A percentile compares a stretch with the other conserved stretches of the same genome.
Evolutionary conservation across 768 basidiomycete genomes (phyloP).

Genomic region (Agrocybe praecox): DNA sequence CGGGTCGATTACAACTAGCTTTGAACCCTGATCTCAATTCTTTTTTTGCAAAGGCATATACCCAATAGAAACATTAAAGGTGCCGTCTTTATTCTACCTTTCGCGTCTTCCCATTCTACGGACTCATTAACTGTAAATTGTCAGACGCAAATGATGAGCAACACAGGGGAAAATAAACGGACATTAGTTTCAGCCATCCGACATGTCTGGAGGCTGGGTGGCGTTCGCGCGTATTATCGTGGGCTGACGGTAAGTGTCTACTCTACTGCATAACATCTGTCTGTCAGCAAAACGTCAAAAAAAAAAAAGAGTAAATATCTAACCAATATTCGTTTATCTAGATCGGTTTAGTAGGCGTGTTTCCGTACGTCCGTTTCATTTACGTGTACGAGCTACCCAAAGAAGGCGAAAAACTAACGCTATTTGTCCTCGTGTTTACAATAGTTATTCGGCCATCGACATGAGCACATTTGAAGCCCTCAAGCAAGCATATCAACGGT

Average conservation of each 20-base stretch:
- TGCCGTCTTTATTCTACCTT: slow-evolving; percentile 24
- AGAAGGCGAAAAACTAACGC: not conserved
- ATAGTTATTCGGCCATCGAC: slow-evolving; percentile 92
- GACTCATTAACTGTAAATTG: slow-evolving; percentile 2
- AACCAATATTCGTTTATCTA: slow-evolving; percentile 30
- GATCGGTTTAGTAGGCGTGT: slow-evolving; percentile 96
- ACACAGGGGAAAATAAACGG: slow-evolving; percentile 59
- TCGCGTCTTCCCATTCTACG: not conserved
- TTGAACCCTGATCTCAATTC: slow-evolving; percentile 19
- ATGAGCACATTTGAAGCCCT: slow-evolving; percentile 97
- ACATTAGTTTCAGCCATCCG: slow-evolving; percentile 64
- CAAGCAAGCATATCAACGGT: slow-evolving; percentile 86
- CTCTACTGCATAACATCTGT: not conserved
- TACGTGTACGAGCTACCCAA: not conserved
- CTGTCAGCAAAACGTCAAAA: too few species aligned
- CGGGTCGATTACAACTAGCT: not conserved
- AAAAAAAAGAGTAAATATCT: not conserved
- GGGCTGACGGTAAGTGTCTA: slow-evolving; percentile 76
- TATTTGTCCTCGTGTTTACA: slow-evolving; percentile 1
- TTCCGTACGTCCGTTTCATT: slow-evolving; percentile 64
- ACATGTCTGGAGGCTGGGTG: slow-evolving; percentile 79
- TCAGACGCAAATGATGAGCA: slow-evolving; percentile 97
- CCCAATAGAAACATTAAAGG: slow-evolving; percentile 95
- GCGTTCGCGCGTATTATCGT: slow-evolving; percentile 85
- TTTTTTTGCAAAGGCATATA: slow-evolving; percentile 76